These are phyloP conservation scores for Chamaecrista fasciculata DNA, from an alignment of 306 rosid genomes.

Conservation along the genomic window DNA sequence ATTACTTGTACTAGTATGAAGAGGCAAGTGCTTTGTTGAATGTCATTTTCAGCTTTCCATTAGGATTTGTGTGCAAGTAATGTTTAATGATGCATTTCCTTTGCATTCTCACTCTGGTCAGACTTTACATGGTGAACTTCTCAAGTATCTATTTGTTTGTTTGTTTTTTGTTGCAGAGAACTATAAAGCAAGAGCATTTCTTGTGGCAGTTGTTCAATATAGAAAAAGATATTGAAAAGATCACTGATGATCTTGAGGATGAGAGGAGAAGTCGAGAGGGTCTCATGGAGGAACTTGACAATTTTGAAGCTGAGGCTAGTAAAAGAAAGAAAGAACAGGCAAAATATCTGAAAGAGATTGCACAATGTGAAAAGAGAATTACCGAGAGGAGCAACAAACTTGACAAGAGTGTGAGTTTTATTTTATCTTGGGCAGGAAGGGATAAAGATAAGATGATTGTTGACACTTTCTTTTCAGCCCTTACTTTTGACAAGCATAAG, in stretches of 20 bases:
- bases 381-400: conserved; percentile 72
- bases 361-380: conserved; percentile 69
- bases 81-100: conserved; percentile 12
- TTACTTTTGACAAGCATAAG: conserved; percentile 12
- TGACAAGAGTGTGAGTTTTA: conserved; percentile 79
- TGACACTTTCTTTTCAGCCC: not conserved
- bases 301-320: conserved; percentile 62
- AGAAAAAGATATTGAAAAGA: conserved; percentile 70
- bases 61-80: conserved; percentile 10
- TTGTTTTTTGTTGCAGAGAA: conserved; percentile 66
- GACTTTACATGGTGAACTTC: conserved; percentile 12
- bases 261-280: conserved; percentile 68
- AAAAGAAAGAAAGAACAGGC: conserved; percentile 88
- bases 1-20: not conserved
- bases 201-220: conserved; percentile 85
- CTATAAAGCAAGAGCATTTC: conserved; percentile 76
- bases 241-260: conserved; percentile 65
- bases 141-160: conserved; percentile 16
- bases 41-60: conserved; percentile 16
- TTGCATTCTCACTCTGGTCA: conserved; percentile 16
- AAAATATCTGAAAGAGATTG: conserved; percentile 75
- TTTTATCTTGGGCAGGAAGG: conserved; percentile 7
- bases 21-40: conserved; percentile 3
- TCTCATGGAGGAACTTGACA: conserved; percentile 67
- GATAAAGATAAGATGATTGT: not conserved